A percentile compares a stretch with the other conserved stretches of the same genome.
phyloP scores from a whole-genome alignment of 177 flowering plant genomes.

The Viscum album region DNA sequence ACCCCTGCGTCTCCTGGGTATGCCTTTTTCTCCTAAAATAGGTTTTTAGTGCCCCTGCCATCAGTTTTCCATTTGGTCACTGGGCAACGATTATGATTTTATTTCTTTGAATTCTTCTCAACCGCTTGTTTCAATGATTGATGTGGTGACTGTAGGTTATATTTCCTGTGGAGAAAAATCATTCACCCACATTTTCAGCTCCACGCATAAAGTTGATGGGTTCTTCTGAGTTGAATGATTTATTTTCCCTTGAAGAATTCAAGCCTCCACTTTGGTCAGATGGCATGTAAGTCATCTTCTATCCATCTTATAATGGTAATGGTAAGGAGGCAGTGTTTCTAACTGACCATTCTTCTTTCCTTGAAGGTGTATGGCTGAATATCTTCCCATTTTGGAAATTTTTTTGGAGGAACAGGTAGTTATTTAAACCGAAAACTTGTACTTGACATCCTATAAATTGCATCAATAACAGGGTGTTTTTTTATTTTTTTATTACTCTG shows the following conservation, averaged over 20 bases:
- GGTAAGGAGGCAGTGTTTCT: not conserved
- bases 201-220: slow-evolving; percentile 72
- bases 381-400: slow-evolving; percentile 75
- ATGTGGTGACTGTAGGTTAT: slow-evolving; percentile 40
- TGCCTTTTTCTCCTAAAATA: no score
- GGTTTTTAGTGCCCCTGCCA: no score
- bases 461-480: not conserved
- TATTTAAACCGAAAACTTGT: not conserved
- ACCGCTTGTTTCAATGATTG: not conserved
- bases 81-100: no score
- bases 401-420: slow-evolving; percentile 58
- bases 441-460: not conserved
- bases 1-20: no score
- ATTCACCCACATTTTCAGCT: slow-evolving; percentile 38
- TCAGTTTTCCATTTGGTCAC: no score
- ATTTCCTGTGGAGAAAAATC: slow-evolving; percentile 61
- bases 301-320: not conserved
- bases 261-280: slow-evolving; percentile 83
- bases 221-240: slow-evolving; percentile 55
- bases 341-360: slow-evolving; percentile 5
- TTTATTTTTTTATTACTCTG: not conserved
- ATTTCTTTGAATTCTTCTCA: not conserved
- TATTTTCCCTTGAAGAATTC: slow-evolving; percentile 78
- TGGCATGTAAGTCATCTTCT: slow-evolving; percentile 57
- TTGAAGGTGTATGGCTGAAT: slow-evolving; percentile 93